Conservation (phyloP, 1,284 basidiomycete genomes). For the Pascua guehoae region DNA sequence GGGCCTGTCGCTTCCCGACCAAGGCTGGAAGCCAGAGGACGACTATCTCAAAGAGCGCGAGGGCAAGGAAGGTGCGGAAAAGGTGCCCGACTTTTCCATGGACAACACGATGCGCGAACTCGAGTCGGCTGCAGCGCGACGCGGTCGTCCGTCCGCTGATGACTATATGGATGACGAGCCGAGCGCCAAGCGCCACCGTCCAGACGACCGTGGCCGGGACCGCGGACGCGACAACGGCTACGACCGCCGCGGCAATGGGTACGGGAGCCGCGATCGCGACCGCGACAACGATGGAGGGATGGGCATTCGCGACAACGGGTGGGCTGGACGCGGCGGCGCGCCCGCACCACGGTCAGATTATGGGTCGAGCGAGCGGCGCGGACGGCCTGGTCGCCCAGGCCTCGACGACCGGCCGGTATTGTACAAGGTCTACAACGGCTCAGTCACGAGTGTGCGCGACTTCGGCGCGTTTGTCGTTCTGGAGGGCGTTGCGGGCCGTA, state of each 20-base stretch:
- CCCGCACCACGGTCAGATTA: neutral
- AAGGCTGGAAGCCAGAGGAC: slow-evolving; percentile 55
- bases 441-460: slow-evolving; percentile 81
- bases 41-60: slow-evolving; percentile 52
- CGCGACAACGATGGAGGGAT: slow-evolving; percentile 6
- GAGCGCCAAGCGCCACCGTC: slow-evolving; percentile 59
- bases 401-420: slow-evolving; percentile 80
- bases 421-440: slow-evolving; percentile 92
- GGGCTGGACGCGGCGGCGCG: slow-evolving; percentile 17
- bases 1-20: slow-evolving; percentile 79
- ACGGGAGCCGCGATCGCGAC: slow-evolving; percentile 19
- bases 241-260: slow-evolving; percentile 47
- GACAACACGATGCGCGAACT: slow-evolving; percentile 82
- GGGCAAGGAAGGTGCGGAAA: slow-evolving; percentile 59
- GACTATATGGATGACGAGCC: slow-evolving; percentile 52
- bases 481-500: slow-evolving; percentile 78
- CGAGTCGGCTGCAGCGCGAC: slow-evolving; percentile 60
- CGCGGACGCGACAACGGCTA: slow-evolving; percentile 44
- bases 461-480: slow-evolving; percentile 92
- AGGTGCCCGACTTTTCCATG: slow-evolving; percentile 50
- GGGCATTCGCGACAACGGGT: slow-evolving; percentile 24
- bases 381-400: slow-evolving; percentile 47
- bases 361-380: slow-evolving; percentile 21
- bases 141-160: slow-evolving; percentile 50
- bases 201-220: slow-evolving; percentile 52